Conservation (phyloP, 192 early-diverging fungal genomes). For the Paraglomus brasilianum region DNA sequence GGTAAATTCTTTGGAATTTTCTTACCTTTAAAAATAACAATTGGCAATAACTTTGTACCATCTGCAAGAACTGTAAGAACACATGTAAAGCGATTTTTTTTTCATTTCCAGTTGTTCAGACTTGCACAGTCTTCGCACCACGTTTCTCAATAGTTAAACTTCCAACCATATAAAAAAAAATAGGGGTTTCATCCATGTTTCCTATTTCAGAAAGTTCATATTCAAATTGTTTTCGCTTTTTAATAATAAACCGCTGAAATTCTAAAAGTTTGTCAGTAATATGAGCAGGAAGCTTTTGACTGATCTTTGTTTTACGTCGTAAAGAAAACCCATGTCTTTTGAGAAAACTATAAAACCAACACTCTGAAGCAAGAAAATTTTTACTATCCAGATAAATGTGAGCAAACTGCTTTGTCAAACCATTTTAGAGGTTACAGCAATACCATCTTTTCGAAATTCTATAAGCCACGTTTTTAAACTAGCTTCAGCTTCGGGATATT, state of each 20-base stretch:
- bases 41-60: neutral
- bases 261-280: neutral
- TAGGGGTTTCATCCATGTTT: neutral
- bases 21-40: constrained; percentile 5
- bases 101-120: neutral
- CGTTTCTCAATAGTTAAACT: neutral
- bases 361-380: constrained; percentile 2
- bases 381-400: too few relatives aligned
- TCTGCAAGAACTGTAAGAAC: constrained; percentile 6
- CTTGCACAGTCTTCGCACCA: neutral
- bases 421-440: neutral
- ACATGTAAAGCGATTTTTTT: neutral
- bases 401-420: too few relatives aligned
- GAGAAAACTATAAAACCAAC: neutral
- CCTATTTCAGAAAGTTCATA: neutral
- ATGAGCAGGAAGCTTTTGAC: neutral
- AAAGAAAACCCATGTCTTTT: neutral
- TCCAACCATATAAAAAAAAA: neutral
- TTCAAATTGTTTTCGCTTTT: neutral
- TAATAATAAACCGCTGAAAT: constrained; percentile 7
- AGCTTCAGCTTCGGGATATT: neutral
- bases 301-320: neutral
- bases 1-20: constrained; percentile 1
- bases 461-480: constrained; percentile 7
- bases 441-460: neutral